Base-by-base conservation (phyloP, 768 basidiomycete species). In the Pleurotus ostreatus region DNA sequence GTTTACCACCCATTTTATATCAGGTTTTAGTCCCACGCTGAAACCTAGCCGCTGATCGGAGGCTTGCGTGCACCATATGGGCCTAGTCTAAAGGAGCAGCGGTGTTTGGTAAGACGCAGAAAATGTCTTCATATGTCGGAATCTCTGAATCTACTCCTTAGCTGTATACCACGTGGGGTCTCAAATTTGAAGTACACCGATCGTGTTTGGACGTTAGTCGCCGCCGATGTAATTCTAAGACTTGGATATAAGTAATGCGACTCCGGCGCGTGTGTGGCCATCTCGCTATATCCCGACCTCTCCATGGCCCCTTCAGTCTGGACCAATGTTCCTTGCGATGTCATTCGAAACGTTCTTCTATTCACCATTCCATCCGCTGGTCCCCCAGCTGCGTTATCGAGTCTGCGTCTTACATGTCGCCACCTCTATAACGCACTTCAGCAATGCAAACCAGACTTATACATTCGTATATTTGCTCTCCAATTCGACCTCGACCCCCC, bases 401-500 rank as follows among this genome's bases (percentile, higher is more conserved):
- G 60, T 57, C 64, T 75, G 39, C 62, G 68, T 46, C 62, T 69
- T 41, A 65, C 70, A 25, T 76, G 70, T 63, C 71, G 68, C 20
- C 63, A 66, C 41, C 64, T 72, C 22, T 57, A 66, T 52, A 55
- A 70, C 41, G 18, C 61, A 5, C 65, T 70, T 60, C 49, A 61
- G 49, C 49, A 62, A 59, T 56, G 63, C 57, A 58, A 67, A 60
- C 61, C 69, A 58, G 57, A 68, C 66, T 49, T 78, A 63, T 70
- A 72, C 56, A 63, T 72, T 2, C 62, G 69, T 41, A 62, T 80
- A 20, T 81, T 84, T 60, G 60, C 68, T 12, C 66, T 71, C n/a
- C 74, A 73, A 47, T 85, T 86, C 47, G 82, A 85, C 60, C 60
- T 71, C 15, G 66, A 66, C 2, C 74, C 77, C 2, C 74, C 78